A percentile compares a stretch with the other conserved stretches of the same genome.
These are phyloP conservation scores for Vigna angularis DNA, from an alignment of 306 rosid species.

Conservation along the genomic window DNA sequence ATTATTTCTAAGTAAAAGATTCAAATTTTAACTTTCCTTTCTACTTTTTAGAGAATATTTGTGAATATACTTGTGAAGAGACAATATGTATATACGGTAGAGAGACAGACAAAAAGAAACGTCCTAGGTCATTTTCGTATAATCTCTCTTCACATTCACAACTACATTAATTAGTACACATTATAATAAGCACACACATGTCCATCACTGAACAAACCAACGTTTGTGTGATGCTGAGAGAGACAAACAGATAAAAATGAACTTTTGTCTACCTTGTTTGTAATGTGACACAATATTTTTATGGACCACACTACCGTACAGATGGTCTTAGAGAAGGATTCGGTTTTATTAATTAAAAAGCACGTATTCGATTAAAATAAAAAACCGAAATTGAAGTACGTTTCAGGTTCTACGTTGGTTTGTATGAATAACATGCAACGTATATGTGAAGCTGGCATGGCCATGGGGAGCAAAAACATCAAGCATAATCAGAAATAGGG, in stretches of 20 bases:
- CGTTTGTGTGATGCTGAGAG: neutral
- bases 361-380: constrained; percentile 7
- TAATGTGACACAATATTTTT: constrained; percentile 13
- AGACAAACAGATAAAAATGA: constrained; percentile 9
- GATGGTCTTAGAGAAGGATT: constrained; percentile 30
- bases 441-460: constrained; percentile 42
- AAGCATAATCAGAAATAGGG: constrained; percentile 57
- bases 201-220: constrained; percentile 29
- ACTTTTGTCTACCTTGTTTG: constrained; percentile 17
- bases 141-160: constrained; percentile 13
- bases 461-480: constrained; percentile 82
- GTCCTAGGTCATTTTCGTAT: constrained; percentile 10
- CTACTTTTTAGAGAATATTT: constrained; percentile 33
- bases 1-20: neutral
- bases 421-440: constrained; percentile 62
- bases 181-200: neutral
- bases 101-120: constrained; percentile 28
- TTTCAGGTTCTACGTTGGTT: constrained; percentile 44
- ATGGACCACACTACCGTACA: constrained; percentile 15
- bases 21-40: neutral
- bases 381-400: constrained; percentile 4
- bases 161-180: constrained; percentile 15
- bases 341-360: neutral
- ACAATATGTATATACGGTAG: constrained; percentile 2
- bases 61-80: constrained; percentile 18